Evolutionary conservation across 139 green algal genomes (phyloP), one percentile per base, ranked within the genome.

Genomic region (Asterochloris sp.): DNA sequence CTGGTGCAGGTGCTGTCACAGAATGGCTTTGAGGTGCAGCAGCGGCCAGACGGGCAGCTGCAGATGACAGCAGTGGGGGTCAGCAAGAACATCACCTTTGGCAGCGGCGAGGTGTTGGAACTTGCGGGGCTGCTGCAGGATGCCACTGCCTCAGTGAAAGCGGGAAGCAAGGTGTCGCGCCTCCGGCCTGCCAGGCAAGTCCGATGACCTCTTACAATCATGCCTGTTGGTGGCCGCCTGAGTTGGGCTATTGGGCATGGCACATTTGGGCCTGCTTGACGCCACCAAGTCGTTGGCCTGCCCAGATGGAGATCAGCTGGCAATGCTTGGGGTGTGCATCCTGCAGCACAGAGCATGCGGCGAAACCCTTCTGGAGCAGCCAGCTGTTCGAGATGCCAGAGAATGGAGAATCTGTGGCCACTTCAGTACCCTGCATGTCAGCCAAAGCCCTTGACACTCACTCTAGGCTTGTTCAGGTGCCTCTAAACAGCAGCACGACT

Each of bases 1-100:
- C 66, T 26, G 19, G 19, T 26, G 66, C 66, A 21, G 66, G 17
- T 23, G 66, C 66, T 71, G 81, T 80, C 85, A 6, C 62, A 76
- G 12, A 98, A 98, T 76, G 97, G 97, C 19, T 99, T 99, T 86
- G 93, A 96, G 21, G 97, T 99, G 81, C 80, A 87, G 12, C 91
- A 98, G 28, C 82, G 28, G 47, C 82, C 47, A 17, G 78, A 78
- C 63, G 88, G 89, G 28, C 81, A 86, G 64, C 79, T 95, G 61
- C 67, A 83, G 69, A 84, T 95, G 38, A 79, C 86, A 1, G 84
- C 88, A 0, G 88, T 96, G 38, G 92, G 92, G 19, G 93, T 92
- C 83, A 91, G 83, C 81, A 94, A 92, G 67, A 88, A 90, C 67
- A 85, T 85, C 47, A 89, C 78, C 16, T 94, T 97, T 82, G 92